A percentile compares a stretch with the other conserved stretches of the same genome.
Evolutionary conservation across 192 early-diverging fungal genomes (phyloP).

Genomic region (Kappamyces sp.): DNA sequence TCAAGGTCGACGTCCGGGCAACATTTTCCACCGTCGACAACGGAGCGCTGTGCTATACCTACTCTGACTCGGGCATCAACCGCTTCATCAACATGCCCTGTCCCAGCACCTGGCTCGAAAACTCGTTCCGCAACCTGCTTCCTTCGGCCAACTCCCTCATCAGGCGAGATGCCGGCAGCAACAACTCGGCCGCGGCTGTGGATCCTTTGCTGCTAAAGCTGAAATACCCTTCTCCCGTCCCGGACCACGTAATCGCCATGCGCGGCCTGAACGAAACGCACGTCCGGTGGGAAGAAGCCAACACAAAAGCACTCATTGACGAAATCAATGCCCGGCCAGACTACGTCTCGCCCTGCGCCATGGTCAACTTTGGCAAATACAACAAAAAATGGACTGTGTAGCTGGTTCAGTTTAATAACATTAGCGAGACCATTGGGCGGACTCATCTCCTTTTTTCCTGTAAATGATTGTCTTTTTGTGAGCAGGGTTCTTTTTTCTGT

Average conservation of each 20-base stretch:
- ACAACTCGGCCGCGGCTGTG: too few relatives aligned
- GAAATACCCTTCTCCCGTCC: too few relatives aligned
- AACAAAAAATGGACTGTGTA: not conserved
- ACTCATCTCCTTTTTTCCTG: slow-evolving; percentile 1
- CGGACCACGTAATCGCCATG: too few relatives aligned
- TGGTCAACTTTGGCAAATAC: slow-evolving; percentile 11
- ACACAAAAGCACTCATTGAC: slow-evolving; percentile 3
- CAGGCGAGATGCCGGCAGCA: too few relatives aligned
- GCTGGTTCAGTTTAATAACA: not conserved
- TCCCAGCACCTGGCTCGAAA: too few relatives aligned
- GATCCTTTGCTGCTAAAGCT: too few relatives aligned
- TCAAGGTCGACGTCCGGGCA: not conserved
- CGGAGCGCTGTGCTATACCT: slow-evolving; percentile 8
- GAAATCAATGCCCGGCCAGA: slow-evolving; percentile 4
- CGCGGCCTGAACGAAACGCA: too few relatives aligned
- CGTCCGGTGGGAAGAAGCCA: slow-evolving; percentile 1
- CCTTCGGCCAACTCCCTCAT: too few relatives aligned
- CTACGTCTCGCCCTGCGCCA: slow-evolving; percentile 7
- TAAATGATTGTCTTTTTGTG: slow-evolving; percentile 2
- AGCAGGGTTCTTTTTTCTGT: slow-evolving; percentile 26
- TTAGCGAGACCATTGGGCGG: slow-evolving; percentile 12
- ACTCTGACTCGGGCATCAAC: not conserved
- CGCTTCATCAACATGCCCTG: too few relatives aligned
- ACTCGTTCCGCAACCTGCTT: too few relatives aligned
- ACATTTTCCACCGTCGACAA: not conserved